Percentiles rank a stretch among this genome's conserved stretches.
phyloP scores from a whole-genome alignment of 2,329 filamentous ascomycete species.

The Paramyrothecium roridum region DNA sequence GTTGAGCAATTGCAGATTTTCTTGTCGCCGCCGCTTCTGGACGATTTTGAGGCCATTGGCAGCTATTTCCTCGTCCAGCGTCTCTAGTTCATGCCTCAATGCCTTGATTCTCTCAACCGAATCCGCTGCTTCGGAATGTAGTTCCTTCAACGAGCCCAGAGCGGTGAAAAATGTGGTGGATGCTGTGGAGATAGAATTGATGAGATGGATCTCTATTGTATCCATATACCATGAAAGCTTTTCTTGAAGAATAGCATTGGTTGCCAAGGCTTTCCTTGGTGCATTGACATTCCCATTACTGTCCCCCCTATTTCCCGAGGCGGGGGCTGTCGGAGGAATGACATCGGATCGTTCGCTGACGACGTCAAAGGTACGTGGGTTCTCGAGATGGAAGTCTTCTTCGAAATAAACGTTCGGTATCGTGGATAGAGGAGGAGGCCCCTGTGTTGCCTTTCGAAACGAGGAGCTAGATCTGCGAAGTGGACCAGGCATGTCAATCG shows the following conservation, averaged over 20 bases:
- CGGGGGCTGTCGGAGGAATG: conserved; percentile 64
- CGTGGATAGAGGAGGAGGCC: conserved; percentile 81
- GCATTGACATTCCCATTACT: conserved; percentile 53
- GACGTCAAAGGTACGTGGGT: conserved; percentile 92
- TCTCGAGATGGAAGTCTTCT: conserved; percentile 90
- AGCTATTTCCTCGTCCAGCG: conserved; percentile 84
- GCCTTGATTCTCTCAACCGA: conserved; percentile 84
- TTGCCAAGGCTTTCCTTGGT: conserved; percentile 83
- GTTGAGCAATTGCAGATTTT: conserved; percentile 80
- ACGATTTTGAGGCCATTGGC: conserved; percentile 81
- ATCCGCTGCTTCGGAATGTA: conserved; percentile 88
- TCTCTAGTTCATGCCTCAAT: conserved; percentile 73
- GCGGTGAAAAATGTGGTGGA: conserved; percentile 97
- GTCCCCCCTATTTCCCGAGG: conserved; percentile 48
- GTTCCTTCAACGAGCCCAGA: conserved; percentile 81
- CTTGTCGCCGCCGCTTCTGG: conserved; percentile 73
- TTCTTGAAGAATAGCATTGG: conserved; percentile 95
- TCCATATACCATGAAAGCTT: conserved; percentile 99
- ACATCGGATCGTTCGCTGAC: conserved; percentile 96
- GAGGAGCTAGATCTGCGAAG: conserved; percentile 43
- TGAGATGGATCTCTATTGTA: conserved; percentile 94
- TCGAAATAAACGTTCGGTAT: conserved; percentile 95
- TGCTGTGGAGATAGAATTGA: conserved; percentile 91
- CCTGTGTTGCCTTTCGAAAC: conserved; percentile 61
- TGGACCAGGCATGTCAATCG: conserved; percentile 42